Percentiles rank a stretch among this genome's conserved stretches.
Conservation (phyloP, 805 yeast species). For the Starmerella powellii region DNA sequence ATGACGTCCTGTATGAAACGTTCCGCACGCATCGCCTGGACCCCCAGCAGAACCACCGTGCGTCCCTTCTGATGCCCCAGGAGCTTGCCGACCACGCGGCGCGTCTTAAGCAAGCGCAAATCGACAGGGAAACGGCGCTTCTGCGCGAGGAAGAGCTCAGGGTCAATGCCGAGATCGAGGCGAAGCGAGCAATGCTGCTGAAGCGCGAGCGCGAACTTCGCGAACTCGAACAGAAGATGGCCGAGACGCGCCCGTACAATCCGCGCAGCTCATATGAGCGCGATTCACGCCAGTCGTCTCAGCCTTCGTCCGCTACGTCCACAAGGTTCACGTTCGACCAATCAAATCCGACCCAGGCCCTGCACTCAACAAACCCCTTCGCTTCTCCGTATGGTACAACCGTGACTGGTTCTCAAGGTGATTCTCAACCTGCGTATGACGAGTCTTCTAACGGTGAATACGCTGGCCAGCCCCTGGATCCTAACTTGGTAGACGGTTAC, state of each 20-base stretch:
- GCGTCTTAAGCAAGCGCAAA: constrained; percentile 33
- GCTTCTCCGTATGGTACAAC: too few relatives aligned
- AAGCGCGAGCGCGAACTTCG: constrained; percentile 34
- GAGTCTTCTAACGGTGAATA: neutral
- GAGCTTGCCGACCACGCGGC: constrained; percentile 32
- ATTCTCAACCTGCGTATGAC: neutral
- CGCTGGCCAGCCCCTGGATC: neutral
- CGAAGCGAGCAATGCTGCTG: constrained; percentile 28
- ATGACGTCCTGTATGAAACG: constrained; percentile 62
- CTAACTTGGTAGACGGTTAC: neutral
- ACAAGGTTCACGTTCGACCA: neutral
- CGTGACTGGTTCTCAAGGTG: too few relatives aligned
- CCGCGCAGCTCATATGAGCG: neutral
- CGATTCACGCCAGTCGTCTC: neutral
- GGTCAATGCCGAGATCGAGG: constrained; percentile 32
- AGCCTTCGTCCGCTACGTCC: constrained; percentile 1
- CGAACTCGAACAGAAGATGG: constrained; percentile 27
- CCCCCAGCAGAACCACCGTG: constrained; percentile 21
- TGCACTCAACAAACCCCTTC: too few relatives aligned
- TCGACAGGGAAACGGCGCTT: constrained; percentile 32
- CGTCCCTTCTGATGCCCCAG: constrained; percentile 29
- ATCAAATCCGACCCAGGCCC: too few relatives aligned
- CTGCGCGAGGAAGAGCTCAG: constrained; percentile 31
- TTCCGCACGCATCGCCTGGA: constrained; percentile 33
- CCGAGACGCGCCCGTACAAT: constrained; percentile 15